Base-by-base conservation (phyloP, 78 protist genomes). In the Chrysochromulina parva region DNA sequence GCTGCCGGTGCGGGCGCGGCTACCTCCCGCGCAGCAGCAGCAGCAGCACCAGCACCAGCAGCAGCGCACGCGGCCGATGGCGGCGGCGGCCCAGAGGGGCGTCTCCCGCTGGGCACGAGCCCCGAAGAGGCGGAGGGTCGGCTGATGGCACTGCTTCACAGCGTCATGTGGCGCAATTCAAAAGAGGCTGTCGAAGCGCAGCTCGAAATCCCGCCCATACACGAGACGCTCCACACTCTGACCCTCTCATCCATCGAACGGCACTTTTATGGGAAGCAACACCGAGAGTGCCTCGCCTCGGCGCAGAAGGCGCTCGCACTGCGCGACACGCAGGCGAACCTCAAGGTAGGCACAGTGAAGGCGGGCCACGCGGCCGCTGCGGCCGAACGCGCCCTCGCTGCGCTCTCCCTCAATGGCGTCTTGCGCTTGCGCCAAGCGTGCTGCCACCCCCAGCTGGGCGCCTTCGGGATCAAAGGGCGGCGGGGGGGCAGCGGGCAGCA, bases 401-500 rank as follows among this genome's bases (percentile, higher is more conserved):
- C 13, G 57, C n/a, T 50, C n/a, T 1, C 84, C 11, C 47, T 19
- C 57, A 38, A 38, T 38, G n/a, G 47, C 14, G 16, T 78, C 5
- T 62, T 78, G 16, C 53, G 90, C 26, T 78, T 86, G 53, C 53
- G 90, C 13, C 90, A 86, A 47, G 90, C 90, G 73, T 86, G 90
- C 90, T 86, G 90, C 90, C 90, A 86, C 60, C 90, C 90, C 3
- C 73, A 86, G 78, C 74, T 86, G 16, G 80, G 90, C 66, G 11
- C 55, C 48, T 19, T 20, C 59, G 59, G 85, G 16, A 38, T 71
- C 47, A 6, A 16, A 14, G 10, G 14, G 62, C 9, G 48, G 48
- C 73, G 73, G 28, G 22, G 22, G n/a, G 73, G 19, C 28, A 24
- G 22, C 73, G 73, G 73, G 73, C 20, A 20, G 73, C 73, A 20